Percentiles rank a stretch among this genome's conserved stretches.
These are phyloP conservation scores for Penicillium dipodomyicola DNA, from an alignment of 495 filamentous ascomycete genomes.

Conservation along the genomic window DNA sequence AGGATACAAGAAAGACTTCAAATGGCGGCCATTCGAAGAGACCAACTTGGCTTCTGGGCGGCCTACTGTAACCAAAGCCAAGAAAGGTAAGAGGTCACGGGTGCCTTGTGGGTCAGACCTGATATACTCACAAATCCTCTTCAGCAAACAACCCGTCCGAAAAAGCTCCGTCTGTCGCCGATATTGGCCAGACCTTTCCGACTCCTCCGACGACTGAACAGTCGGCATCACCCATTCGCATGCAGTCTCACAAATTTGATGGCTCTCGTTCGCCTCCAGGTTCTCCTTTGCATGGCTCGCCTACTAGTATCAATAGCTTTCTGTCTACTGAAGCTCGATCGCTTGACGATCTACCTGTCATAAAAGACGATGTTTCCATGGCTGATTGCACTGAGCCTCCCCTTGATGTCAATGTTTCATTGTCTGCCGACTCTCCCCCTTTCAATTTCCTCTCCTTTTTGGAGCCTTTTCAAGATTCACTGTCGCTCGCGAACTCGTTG, in stretches of 20 bases:
- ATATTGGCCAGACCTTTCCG: constrained; percentile 12
- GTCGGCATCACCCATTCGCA: constrained; percentile 13
- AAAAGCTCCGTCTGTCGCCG: constrained; percentile 1
- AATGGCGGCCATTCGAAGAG: constrained; percentile 79
- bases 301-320: constrained; percentile 24
- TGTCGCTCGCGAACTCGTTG: constrained; percentile 18
- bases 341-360: constrained; percentile 16
- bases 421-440: constrained; percentile 21
- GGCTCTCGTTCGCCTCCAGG: constrained; percentile 18
- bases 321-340: constrained; percentile 21
- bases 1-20: constrained; percentile 81
- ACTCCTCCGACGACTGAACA: constrained; percentile 23
- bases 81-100: constrained; percentile 45
- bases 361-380: constrained; percentile 13
- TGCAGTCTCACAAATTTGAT: constrained; percentile 4
- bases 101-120: not conserved
- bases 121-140: not conserved
- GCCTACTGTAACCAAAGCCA: constrained; percentile 36
- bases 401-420: constrained; percentile 13
- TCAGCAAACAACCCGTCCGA: not conserved
- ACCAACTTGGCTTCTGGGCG: constrained; percentile 53
- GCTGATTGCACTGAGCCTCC: constrained; percentile 6
- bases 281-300: constrained; percentile 20
- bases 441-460: constrained; percentile 26
- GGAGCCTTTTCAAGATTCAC: constrained; percentile 20